Base-by-base conservation (phyloP, 2,329 filamentous ascomycete species). In the Mollisia scopiformis region DNA sequence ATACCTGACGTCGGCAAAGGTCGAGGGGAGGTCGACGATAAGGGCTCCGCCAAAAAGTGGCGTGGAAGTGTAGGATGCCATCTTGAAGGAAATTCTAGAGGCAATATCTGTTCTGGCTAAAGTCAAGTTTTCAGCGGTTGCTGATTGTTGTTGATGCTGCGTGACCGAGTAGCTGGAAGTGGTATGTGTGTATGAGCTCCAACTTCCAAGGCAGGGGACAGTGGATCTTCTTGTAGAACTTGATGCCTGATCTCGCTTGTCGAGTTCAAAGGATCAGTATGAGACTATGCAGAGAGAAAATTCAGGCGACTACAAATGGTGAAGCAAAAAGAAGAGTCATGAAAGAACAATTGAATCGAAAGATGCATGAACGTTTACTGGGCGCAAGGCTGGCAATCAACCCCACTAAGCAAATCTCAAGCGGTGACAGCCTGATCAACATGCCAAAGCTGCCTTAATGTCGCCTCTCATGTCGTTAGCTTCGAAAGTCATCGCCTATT, bases 31-130 rank as follows among this genome's bases (percentile, higher is more conserved):
- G 63, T 92, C 88, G 70, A 82, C 85, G 66, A 83, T 80, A 64
- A 93, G 84, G 62, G 90, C 89, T 73, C 89, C 89, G 73, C 90
- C 90, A 73, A 88, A 93, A 50, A 93, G 85, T 57, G 83, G 79
- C 51, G 82, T 87, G 68, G 72, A 80, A 63, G 78, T 79, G 76
- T 83, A 92, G 28, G 76, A 74, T 66, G 84, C 76, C 82, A 83
- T 86, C 58, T 53, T 41, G 37, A 51, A n/a, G 25, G 49, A 31
- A 19, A n/a, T 27, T 23, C 28, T 6, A 52, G 49, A 33, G 6
- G 10, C 3, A 14, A 8, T 4, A 21, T 6, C 16, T 30, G 30
- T 33, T 33, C 6, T 27, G 49, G 28, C 28, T 52, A n/a, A 52
- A 27, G 14, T 13, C 28, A n/a, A 3, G 5, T 31, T 21, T 31